Percentiles rank a stretch among this genome's conserved stretches.
These are phyloP conservation scores for Zizania palustris DNA, from an alignment of 202 grass and related monocot species.

Conservation along the genomic window DNA sequence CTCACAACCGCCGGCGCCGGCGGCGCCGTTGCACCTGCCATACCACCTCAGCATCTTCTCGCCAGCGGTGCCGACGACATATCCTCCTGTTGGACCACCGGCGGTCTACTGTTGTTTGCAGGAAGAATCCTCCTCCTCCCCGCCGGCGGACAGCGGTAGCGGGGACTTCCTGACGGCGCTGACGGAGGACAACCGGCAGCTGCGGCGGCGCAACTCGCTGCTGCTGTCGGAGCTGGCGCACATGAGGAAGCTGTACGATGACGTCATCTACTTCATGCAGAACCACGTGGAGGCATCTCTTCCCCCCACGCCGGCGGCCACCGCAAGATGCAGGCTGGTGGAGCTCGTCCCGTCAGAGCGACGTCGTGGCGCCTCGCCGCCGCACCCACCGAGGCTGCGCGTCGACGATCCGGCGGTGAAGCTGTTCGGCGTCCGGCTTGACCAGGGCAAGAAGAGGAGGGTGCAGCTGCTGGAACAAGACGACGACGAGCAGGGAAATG, in stretches of 20 bases:
- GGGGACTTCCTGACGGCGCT: constrained; percentile 51
- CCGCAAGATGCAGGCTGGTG: constrained; percentile 35
- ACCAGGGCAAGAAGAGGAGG: constrained; percentile 52
- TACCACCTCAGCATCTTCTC: constrained; percentile 51
- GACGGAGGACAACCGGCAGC: constrained; percentile 70
- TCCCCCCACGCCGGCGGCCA: background rate
- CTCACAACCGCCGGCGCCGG: constrained; percentile 20
- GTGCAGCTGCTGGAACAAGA: constrained; percentile 16
- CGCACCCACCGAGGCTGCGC: background rate
- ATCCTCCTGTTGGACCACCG: background rate
- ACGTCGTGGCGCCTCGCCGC: background rate
- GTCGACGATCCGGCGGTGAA: constrained; percentile 44
- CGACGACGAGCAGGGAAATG: constrained; percentile 37
- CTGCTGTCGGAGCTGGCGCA: constrained; percentile 68
- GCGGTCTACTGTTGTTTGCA: background rate
- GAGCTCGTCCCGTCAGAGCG: constrained; percentile 38
- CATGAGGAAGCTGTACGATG: constrained; percentile 80
- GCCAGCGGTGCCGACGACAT: background rate
- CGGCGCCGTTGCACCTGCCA: constrained; percentile 9
- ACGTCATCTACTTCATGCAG: constrained; percentile 81
- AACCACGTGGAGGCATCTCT: constrained; percentile 53
- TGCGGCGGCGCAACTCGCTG: constrained; percentile 70
- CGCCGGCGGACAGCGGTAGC: background rate
- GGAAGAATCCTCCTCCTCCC: background rate
- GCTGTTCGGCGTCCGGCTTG: constrained; percentile 62